A percentile compares a stretch with the other conserved stretches of the same genome.
Conservation (phyloP, 805 yeast genomes). For the Martiniozyma abietophila region DNA sequence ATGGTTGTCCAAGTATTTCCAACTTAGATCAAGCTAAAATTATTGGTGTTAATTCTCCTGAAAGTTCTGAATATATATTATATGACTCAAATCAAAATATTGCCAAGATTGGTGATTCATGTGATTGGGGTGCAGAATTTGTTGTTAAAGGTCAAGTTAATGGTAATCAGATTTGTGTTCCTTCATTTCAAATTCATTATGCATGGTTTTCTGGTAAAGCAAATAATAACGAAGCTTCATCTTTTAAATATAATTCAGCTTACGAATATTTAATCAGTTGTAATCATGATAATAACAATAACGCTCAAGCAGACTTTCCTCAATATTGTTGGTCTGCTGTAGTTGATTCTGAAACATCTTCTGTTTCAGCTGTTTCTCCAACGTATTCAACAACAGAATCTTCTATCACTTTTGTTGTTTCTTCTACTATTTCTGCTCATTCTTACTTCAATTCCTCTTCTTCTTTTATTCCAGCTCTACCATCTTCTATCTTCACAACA, state of each 20-base stretch:
- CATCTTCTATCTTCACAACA: not conserved
- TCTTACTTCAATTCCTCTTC: not conserved
- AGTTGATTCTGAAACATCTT: not conserved
- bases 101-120: conserved; percentile 16
- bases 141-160: conserved; percentile 16
- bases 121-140: conserved; percentile 22
- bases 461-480: not conserved
- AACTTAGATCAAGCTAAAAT: conserved; percentile 22
- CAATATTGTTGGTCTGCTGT: conserved; percentile 16
- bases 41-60: conserved; percentile 23
- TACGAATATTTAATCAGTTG: conserved; percentile 24
- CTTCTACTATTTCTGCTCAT: not conserved
- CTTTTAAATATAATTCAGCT: conserved; percentile 12
- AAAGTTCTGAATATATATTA: conserved; percentile 15
- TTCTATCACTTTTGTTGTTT: not conserved
- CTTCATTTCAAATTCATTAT: conserved; percentile 24
- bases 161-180: conserved; percentile 16
- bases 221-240: conserved; percentile 5
- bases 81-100: conserved; percentile 20
- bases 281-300: conserved; percentile 19
- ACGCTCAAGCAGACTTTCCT: conserved; percentile 23
- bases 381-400: conserved; percentile 1
- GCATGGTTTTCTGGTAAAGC: conserved; percentile 24
- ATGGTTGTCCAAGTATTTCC: conserved; percentile 9
- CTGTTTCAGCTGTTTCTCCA: not conserved